phyloP scores from a whole-genome alignment of 179 eudicot species.

The Spinacia oleracea region DNA sequence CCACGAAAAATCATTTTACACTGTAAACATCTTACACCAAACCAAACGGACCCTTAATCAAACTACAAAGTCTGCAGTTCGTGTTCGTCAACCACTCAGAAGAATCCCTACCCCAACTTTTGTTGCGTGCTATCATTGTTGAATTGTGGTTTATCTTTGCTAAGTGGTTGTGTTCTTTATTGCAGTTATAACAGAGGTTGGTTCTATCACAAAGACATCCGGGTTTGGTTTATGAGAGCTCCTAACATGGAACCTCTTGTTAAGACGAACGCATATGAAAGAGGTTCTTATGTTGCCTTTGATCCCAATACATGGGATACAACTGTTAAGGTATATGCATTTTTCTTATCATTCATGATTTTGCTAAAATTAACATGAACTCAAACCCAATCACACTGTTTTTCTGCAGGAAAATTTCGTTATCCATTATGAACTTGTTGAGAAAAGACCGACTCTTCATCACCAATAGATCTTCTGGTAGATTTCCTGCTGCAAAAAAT shows the following conservation, averaged over 20 bases:
- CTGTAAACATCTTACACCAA: no score
- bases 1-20: no score
- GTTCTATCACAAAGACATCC: slow-evolving; percentile 75
- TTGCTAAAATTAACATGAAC: neutral
- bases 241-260: slow-evolving; percentile 66
- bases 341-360: neutral
- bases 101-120: neutral
- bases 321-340: slow-evolving; percentile 53
- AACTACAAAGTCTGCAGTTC: neutral
- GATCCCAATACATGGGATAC: slow-evolving; percentile 86
- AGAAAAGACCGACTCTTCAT: slow-evolving; percentile 66
- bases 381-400: neutral
- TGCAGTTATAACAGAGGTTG: slow-evolving; percentile 72
- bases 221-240: slow-evolving; percentile 64
- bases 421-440: slow-evolving; percentile 54
- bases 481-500: slow-evolving; percentile 22
- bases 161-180: slow-evolving; percentile 4
- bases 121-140: neutral
- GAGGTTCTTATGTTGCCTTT: slow-evolving; percentile 71
- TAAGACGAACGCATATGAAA: slow-evolving; percentile 65
- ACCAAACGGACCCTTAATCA: no score
- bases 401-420: slow-evolving; percentile 60
- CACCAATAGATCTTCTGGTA: slow-evolving; percentile 35
- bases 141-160: neutral
- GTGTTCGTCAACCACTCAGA: neutral